phyloP scores from a whole-genome alignment of 192 early-diverging fungal species.

The Paraglomus brasilianum region DNA sequence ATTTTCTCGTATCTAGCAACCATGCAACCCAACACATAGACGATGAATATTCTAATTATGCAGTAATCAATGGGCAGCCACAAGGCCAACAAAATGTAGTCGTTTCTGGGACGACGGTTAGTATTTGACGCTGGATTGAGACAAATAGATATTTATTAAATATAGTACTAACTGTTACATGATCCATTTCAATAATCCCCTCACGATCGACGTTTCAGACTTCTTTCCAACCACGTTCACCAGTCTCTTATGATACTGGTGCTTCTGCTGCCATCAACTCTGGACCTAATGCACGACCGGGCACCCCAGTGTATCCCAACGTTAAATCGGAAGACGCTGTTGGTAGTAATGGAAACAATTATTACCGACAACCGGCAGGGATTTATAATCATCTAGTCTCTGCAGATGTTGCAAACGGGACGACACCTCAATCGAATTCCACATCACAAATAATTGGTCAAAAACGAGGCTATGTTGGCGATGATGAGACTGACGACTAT shows the following conservation, averaged over 20 bases:
- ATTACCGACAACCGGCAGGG: neutral
- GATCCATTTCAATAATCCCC: conserved; percentile 18
- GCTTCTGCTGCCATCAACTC: neutral
- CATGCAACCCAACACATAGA: conserved; percentile 15
- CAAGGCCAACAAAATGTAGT: conserved; percentile 29
- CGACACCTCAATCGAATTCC: conserved; percentile 12
- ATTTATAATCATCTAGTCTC: conserved; percentile 23
- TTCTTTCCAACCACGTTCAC: conserved; percentile 6
- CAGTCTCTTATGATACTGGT: conserved; percentile 1
- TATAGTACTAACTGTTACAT: neutral
- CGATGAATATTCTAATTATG: conserved; percentile 27
- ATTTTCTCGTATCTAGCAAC: neutral
- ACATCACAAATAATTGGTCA: conserved; percentile 26
- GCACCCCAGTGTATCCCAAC: neutral
- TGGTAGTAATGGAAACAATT: conserved; percentile 12
- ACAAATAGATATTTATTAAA: neutral
- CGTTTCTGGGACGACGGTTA: conserved; percentile 14
- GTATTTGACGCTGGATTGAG: neutral
- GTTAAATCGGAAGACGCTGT: conserved; percentile 7
- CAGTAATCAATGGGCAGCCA: conserved; percentile 27
- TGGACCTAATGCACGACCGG: neutral
- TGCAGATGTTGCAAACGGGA: conserved; percentile 20
- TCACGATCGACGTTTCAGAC: neutral
- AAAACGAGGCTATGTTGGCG: conserved; percentile 22
- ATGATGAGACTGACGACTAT: conserved; percentile 24